Conservation (phyloP, 2,329 filamentous ascomycete species). For the Fusarium euwallaceae region DNA sequence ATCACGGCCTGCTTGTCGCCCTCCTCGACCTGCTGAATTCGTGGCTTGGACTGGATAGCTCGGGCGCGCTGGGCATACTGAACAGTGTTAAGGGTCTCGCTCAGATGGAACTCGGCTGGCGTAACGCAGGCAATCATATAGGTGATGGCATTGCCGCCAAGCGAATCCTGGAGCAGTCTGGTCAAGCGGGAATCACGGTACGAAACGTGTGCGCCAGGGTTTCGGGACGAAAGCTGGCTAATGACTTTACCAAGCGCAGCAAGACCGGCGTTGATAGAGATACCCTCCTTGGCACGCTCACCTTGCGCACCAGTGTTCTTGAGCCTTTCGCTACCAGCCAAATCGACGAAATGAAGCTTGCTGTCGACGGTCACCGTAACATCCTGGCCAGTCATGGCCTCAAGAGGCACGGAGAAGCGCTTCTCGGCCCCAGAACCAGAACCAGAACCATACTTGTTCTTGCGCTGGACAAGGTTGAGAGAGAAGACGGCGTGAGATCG, state of each 20-base stretch:
- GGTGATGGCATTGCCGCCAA: constrained; percentile 96
- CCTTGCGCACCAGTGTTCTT: constrained; percentile 98
- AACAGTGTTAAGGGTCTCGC: constrained; percentile 96
- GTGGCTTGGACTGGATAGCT: constrained; percentile 96
- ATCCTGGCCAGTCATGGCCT: constrained; percentile 77
- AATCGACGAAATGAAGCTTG: constrained; percentile 98
- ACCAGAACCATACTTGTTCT: constrained; percentile 66
- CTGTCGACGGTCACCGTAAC: constrained; percentile 89
- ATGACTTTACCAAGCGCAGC: constrained; percentile 98
- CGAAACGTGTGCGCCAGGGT: constrained; percentile 90
- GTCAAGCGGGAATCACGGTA: constrained; percentile 99
- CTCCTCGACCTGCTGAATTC: constrained; percentile 94
- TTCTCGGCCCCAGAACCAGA: constrained; percentile 79
- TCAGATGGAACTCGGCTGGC: constrained; percentile 95
- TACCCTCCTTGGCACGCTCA: constrained; percentile 93
- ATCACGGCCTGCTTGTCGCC: constrained; percentile 95
- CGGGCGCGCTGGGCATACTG: constrained; percentile 97
- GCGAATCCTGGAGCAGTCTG: constrained; percentile 92
- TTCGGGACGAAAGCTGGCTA: constrained; percentile 92
- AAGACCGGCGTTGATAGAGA: constrained; percentile 96
- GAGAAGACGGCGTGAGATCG: constrained; percentile 98
- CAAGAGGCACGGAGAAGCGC: constrained; percentile 86
- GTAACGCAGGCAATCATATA: constrained; percentile 99
- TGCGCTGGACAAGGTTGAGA: constrained; percentile 90
- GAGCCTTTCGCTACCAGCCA: constrained; percentile 94